Evolutionary conservation across 805 yeast species (phyloP).

Genomic region (Candida fluviatilis): DNA sequence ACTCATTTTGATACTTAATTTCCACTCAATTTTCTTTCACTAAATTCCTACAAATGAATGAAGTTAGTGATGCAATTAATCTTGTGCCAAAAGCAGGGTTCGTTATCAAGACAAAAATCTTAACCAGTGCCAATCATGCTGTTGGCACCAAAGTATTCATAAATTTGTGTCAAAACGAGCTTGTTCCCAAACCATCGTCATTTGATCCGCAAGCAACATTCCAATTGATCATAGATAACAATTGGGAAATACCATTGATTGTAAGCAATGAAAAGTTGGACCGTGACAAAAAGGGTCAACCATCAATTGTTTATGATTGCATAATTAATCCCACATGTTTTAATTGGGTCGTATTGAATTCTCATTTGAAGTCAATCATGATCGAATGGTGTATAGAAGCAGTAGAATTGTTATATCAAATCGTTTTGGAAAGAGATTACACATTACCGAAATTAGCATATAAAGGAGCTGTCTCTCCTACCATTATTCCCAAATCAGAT

Average conservation of each 20-base stretch:
- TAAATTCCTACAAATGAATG: neutral
- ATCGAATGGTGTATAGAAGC: conserved; percentile 85
- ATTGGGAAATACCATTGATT: conserved; percentile 85
- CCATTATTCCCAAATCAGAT: conserved; percentile 44
- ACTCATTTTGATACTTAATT: too few relatives aligned
- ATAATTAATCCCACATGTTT: conserved; percentile 63
- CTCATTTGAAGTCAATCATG: conserved; percentile 58
- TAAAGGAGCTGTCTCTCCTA: conserved; percentile 57
- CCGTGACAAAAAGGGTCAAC: conserved; percentile 65
- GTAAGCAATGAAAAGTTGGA: conserved; percentile 56
- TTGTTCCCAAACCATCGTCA: conserved; percentile 59
- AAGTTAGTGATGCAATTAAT: neutral
- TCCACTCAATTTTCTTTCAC: neutral
- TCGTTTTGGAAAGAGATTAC: conserved; percentile 59
- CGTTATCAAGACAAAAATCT: conserved; percentile 63
- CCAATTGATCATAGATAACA: conserved; percentile 59
- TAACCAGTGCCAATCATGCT: conserved; percentile 26
- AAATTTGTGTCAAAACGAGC: conserved; percentile 65
- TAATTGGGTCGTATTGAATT: conserved; percentile 55
- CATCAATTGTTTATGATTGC: conserved; percentile 72
- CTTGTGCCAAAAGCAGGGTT: conserved; percentile 61
- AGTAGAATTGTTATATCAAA: conserved; percentile 50
- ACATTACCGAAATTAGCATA: conserved; percentile 65
- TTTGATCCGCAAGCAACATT: conserved; percentile 58
- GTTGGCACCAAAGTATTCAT: conserved; percentile 62